These are phyloP conservation scores for Boletales sp. DNA, from an alignment of 768 basidiomycete species.

Conservation along the genomic window DNA sequence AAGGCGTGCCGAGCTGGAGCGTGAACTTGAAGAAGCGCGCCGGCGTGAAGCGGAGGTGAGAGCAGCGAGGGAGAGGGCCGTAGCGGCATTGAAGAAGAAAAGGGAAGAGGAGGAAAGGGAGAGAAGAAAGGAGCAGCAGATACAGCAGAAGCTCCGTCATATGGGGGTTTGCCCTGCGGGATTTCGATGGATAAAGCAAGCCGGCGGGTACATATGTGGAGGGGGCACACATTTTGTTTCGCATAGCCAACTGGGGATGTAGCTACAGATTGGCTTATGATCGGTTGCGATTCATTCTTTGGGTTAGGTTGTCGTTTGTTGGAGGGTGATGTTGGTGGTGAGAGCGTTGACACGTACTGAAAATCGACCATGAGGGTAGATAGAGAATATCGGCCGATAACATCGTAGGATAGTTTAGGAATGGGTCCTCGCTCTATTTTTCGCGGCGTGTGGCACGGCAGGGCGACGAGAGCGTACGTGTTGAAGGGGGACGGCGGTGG, in stretches of 20 bases:
- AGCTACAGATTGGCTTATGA: neutral
- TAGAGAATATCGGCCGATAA: too few species aligned
- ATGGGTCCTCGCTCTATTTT: too few species aligned
- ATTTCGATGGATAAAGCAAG: conserved; percentile 42
- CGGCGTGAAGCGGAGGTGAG: conserved; percentile 24
- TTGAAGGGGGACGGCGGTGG: too few species aligned
- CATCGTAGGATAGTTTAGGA: too few species aligned
- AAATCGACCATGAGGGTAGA: too few species aligned
- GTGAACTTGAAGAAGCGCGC: conserved; percentile 27
- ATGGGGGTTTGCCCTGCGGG: conserved; percentile 52
- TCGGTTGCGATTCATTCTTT: too few species aligned
- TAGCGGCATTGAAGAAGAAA: conserved; percentile 28
- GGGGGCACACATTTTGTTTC: conserved; percentile 44
- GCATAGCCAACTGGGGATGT: conserved; percentile 4
- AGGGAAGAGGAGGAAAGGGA: conserved; percentile 38
- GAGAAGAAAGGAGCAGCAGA: conserved; percentile 22
- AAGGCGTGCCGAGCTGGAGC: conserved; percentile 23
- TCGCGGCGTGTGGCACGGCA: too few species aligned
- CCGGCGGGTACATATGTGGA: conserved; percentile 42
- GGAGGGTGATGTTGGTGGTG: too few species aligned
- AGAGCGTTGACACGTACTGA: too few species aligned
- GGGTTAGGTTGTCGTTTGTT: too few species aligned
- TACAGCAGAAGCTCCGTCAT: conserved; percentile 40
- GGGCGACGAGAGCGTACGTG: too few species aligned
- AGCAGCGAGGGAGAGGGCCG: conserved; percentile 23